Base-by-base conservation (phyloP, 768 basidiomycete species). In the Psilocybe cubensis region DNA sequence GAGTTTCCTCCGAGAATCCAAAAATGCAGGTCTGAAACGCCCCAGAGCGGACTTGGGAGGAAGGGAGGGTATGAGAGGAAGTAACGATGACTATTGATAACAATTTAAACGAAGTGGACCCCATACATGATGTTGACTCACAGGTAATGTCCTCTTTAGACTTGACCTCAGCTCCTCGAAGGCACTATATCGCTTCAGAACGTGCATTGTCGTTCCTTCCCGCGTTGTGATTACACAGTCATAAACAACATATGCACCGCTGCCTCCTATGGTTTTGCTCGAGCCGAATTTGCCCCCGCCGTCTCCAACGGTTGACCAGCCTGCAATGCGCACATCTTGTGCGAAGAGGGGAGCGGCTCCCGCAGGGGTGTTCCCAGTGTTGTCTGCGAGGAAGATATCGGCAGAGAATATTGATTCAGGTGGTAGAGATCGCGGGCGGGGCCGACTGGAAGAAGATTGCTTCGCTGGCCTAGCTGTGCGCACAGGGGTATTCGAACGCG, bases 231-330 rank as follows among this genome's bases (percentile, higher is more conserved):
- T 85, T 7, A 79, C 84, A 63, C 86, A 87, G 59, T 90, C 88
- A 64, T 89, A 91, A 9, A 89, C 88, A 81, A 64, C 54, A 54
- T 90, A 91, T 0, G 86, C 88, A 12, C 79, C 79, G n/a, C 82
- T 82, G 0, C 76, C 75, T 12, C 54, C 55, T 17, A 59, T 55
- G 38, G 55, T 40, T n/a, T 57, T 52, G 44, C 55, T 54, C 6
- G 56, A 55, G 18, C 56, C 51, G 28, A 57, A 58, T 23, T 48
- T 58, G 1, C 57, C 57, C 4, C 62, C 70, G 38, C 77, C 78
- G 62, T 89, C 89, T 0, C 88, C 88, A 6, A 91, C 89, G 59
- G 78, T 84, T 17, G 84, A 86, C 89, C 89, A 91, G 0, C 88
- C 89, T 9, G 75, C 75, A 18, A 91, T 86, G 47, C 76, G 75